A percentile compares a stretch with the other conserved stretches of the same genome.
These are phyloP conservation scores for Trichosanthes truncata DNA, from an alignment of 306 rosid species.

Conservation along the genomic window DNA sequence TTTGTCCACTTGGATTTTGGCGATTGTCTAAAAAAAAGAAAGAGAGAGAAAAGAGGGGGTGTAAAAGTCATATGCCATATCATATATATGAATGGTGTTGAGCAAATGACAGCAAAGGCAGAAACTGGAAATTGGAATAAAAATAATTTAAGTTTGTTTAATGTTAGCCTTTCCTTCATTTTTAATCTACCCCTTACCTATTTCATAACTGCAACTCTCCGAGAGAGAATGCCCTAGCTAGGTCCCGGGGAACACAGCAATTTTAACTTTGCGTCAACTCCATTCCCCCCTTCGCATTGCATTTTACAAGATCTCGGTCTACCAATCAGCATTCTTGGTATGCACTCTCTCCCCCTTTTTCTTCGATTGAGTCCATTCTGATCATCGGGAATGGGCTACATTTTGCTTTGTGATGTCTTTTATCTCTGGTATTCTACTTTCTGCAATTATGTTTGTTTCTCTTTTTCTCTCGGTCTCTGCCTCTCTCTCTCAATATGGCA, in stretches of 20 bases:
- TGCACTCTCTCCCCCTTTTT: background rate
- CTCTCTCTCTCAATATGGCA: background rate
- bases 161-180: background rate
- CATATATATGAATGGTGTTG: conserved; percentile 1
- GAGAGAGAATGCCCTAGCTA: background rate
- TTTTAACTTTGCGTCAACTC: background rate
- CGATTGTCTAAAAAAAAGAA: background rate
- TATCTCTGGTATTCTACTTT: background rate
- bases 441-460: background rate
- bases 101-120: conserved; percentile 6
- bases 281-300: background rate
- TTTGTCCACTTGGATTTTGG: conserved; percentile 2
- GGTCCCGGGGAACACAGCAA: background rate
- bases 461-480: background rate
- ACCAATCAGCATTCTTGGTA: background rate
- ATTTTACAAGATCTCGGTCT: background rate
- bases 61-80: background rate
- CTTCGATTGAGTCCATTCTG: background rate
- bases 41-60: background rate
- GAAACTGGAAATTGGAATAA: background rate
- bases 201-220: background rate
- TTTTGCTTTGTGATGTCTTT: background rate
- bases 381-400: background rate
- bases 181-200: background rate
- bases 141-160: background rate